These are phyloP conservation scores for Aureobasidium mangrovei DNA, from an alignment of 2,329 filamentous ascomycete species.

Conservation along the genomic window DNA sequence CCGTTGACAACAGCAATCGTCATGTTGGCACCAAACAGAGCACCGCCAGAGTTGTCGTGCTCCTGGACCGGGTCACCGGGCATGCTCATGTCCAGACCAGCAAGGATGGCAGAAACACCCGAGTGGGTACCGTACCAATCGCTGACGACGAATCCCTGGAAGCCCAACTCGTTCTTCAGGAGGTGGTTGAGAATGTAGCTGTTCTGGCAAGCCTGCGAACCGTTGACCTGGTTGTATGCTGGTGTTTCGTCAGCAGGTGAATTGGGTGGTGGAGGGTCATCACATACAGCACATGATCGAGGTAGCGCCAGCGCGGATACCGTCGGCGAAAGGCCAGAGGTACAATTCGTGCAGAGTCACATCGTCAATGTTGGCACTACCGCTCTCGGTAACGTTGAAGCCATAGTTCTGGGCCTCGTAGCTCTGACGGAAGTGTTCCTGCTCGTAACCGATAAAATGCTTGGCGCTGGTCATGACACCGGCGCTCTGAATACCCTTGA, in stretches of 20 bases:
- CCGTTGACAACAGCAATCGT: slow-evolving; percentile 24
- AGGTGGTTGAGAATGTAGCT: slow-evolving; percentile 58
- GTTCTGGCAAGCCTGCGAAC: slow-evolving; percentile 56
- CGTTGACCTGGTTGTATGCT: slow-evolving; percentile 59
- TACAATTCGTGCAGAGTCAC: slow-evolving; percentile 44
- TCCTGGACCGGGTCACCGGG: slow-evolving; percentile 37
- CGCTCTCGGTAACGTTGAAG: slow-evolving; percentile 41
- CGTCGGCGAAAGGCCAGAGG: slow-evolving; percentile 57
- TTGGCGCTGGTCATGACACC: slow-evolving; percentile 37
- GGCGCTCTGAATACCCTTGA: slow-evolving; percentile 32
- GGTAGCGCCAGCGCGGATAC: slow-evolving; percentile 47
- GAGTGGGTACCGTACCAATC: slow-evolving; percentile 61
- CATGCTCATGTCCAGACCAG: slow-evolving; percentile 60
- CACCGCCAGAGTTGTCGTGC: slow-evolving; percentile 19
- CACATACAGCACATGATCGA: slow-evolving; percentile 49
- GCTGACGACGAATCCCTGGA: slow-evolving; percentile 57
- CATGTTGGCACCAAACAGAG: slow-evolving; percentile 21
- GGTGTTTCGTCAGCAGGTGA: slow-evolving; percentile 17
- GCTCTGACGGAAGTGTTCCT: slow-evolving; percentile 41
- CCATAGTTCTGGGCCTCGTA: slow-evolving; percentile 26
- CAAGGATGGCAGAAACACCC: slow-evolving; percentile 49
- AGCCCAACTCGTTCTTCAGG: slow-evolving; percentile 61
- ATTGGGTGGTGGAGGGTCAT: slow-evolving; percentile 26
- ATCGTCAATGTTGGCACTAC: slow-evolving; percentile 57
- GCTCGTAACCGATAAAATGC: slow-evolving; percentile 54